Base-by-base conservation (phyloP, 176 grass and related monocot species). In the Triticum timopheevii region DNA sequence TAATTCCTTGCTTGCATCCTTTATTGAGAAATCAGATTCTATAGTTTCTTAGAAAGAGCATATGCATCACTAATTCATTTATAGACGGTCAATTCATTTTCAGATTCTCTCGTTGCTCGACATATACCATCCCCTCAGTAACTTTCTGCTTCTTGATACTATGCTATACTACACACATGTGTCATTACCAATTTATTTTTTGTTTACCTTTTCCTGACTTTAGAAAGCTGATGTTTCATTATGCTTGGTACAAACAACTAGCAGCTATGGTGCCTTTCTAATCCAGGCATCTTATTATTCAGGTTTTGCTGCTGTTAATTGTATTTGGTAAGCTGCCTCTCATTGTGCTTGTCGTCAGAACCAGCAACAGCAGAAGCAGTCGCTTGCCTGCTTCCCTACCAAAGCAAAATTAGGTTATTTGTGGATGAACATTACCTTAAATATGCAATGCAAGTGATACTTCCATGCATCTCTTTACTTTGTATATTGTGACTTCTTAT, bases 381-480 rank as follows among this genome's bases (percentile, higher is more conserved):
- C 31, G 33, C 35, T 76, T 19, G 69, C 7, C 13, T 81, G 40
- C 70, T 52, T 64, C 23, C 25, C 27, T 3, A 82, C 4, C 17
- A 86, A 86, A 47, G 50, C 40, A 38, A 78, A 76, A 61, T 70
- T 40, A 58, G 44, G 23, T 77, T 69, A 50, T n/a, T 38, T 38
- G 36, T 38, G 36, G 6, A 38, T 38, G 5, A 38, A 38, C 36
- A 38, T 38, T 38, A 38, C 36, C 36, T 38, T 31, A 31, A 31
- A 31, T 31, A 31, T 3, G 3, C 31, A 31, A 31, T 31, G 31
- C 31, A 31, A 31, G 31, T 31, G 31, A 31, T 31, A 31, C 31
- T 31, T 31, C 31, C 31, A 3, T 31, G 31, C 31, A 31, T 31
- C 31, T 31, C 31, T 31, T 31, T 31, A 31, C 31, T 31, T 31